Conservation (phyloP, 2,329 filamentous ascomycete species). For the Botrytis elliptica region DNA sequence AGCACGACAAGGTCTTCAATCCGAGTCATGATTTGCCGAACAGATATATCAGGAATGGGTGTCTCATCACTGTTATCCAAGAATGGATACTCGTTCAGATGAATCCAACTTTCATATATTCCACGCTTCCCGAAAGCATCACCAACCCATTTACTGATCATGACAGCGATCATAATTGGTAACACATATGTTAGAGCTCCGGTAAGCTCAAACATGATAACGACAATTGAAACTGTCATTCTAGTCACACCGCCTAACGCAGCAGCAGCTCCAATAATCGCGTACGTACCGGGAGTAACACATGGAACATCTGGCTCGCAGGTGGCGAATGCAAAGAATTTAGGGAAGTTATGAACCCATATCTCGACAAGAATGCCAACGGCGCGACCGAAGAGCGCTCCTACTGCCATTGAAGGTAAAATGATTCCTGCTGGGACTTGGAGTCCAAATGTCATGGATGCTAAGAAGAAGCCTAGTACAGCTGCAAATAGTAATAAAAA, state of each 20-base stretch:
- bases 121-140: conserved; percentile 90
- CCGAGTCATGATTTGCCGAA: conserved; percentile 87
- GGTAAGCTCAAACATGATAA: conserved; percentile 99
- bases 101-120: conserved; percentile 98
- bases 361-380: conserved; percentile 88
- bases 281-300: conserved; percentile 92
- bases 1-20: conserved; percentile 88
- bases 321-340: conserved; percentile 17
- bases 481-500: conserved; percentile 80
- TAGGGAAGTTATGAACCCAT: conserved; percentile 62
- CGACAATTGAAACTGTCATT: conserved; percentile 97
- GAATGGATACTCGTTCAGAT: conserved; percentile 92
- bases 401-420: conserved; percentile 92
- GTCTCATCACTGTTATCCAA: conserved; percentile 85
- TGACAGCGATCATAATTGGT: conserved; percentile 98
- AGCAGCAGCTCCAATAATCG: conserved; percentile 91
- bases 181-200: conserved; percentile 94
- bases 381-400: conserved; percentile 84
- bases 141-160: conserved; percentile 97
- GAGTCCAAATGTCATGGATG: conserved; percentile 86
- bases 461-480: conserved; percentile 78
- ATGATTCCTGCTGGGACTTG: conserved; percentile 95
- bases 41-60: conserved; percentile 76
- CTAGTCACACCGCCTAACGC: conserved; percentile 91
- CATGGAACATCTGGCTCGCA: conserved; percentile 68